These are phyloP conservation scores for Gaeumannomyces tritici DNA, from an alignment of 2,329 filamentous ascomycete species.

Conservation along the genomic window DNA sequence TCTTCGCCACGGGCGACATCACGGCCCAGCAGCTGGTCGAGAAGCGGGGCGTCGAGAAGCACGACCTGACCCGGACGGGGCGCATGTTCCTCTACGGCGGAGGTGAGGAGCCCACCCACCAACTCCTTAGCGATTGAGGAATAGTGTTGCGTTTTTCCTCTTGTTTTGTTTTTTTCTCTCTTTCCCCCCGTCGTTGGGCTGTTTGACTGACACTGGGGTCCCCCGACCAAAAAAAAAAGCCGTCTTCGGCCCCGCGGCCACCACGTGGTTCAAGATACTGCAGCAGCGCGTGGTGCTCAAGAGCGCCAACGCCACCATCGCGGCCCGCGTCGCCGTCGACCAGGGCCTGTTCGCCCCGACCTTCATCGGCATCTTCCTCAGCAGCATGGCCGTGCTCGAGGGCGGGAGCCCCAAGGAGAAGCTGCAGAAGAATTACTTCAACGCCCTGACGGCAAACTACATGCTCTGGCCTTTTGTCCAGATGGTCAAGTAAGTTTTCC, in stretches of 20 bases:
- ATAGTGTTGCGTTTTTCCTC: no score
- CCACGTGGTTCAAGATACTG: slow-evolving; percentile 78
- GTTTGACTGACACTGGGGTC: background rate
- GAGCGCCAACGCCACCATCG: slow-evolving; percentile 58
- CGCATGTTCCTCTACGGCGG: slow-evolving; percentile 78
- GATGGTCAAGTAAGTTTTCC: slow-evolving; percentile 49
- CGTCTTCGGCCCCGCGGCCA: slow-evolving; percentile 81
- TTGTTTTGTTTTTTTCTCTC: no score
- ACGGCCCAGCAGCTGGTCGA: slow-evolving; percentile 90
- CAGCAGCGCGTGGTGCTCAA: slow-evolving; percentile 57
- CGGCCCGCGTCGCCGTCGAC: slow-evolving; percentile 70
- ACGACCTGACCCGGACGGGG: slow-evolving; percentile 62
- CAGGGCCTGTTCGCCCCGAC: slow-evolving; percentile 77
- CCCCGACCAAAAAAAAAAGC: slow-evolving; percentile 29
- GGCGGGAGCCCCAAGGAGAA: slow-evolving; percentile 54
- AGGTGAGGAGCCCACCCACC: no score
- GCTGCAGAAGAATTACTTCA: slow-evolving; percentile 58
- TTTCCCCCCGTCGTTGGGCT: no score
- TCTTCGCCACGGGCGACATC: slow-evolving; percentile 87
- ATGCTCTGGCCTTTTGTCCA: slow-evolving; percentile 83
- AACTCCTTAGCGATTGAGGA: no score
- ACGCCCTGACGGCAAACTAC: slow-evolving; percentile 74
- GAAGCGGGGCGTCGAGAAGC: slow-evolving; percentile 64
- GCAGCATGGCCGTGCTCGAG: slow-evolving; percentile 76
- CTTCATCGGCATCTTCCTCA: slow-evolving; percentile 73